Conservation (phyloP, 306 rosid genomes). For the Vachellia collinsii region DNA sequence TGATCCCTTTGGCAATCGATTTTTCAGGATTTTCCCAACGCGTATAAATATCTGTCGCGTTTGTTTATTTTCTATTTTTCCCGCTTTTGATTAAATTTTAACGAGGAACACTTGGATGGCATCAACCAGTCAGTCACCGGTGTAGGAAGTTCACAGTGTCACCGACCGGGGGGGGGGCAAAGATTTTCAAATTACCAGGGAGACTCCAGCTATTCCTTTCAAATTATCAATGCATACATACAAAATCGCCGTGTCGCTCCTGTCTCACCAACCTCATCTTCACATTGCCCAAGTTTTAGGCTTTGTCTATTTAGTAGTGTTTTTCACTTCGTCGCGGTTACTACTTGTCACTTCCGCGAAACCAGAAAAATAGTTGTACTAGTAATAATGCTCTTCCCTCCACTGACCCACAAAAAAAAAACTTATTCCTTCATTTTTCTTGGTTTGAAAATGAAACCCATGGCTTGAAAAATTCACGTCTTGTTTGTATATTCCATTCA, state of each 20-base stretch:
- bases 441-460: neutral
- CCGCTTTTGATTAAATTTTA: neutral
- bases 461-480: neutral
- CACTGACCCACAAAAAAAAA: no score
- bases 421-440: neutral
- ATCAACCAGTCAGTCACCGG: neutral
- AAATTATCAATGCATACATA: slow-evolving; percentile 24
- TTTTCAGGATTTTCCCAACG: neutral
- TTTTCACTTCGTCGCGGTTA: no score
- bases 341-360: no score
- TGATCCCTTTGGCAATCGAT: neutral
- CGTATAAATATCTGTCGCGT: neutral
- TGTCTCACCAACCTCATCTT: no score
- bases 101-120: neutral
- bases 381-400: neutral
- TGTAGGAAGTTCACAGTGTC: neutral
- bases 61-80: neutral
- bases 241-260: slow-evolving; percentile 26
- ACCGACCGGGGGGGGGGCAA: neutral
- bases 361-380: no score
- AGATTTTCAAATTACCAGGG: neutral
- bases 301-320: no score
- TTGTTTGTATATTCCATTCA: neutral
- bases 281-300: no score
- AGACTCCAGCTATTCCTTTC: neutral